Conservation (phyloP, 2,329 filamentous ascomycete species). For the Verticillium klebahnii region DNA sequence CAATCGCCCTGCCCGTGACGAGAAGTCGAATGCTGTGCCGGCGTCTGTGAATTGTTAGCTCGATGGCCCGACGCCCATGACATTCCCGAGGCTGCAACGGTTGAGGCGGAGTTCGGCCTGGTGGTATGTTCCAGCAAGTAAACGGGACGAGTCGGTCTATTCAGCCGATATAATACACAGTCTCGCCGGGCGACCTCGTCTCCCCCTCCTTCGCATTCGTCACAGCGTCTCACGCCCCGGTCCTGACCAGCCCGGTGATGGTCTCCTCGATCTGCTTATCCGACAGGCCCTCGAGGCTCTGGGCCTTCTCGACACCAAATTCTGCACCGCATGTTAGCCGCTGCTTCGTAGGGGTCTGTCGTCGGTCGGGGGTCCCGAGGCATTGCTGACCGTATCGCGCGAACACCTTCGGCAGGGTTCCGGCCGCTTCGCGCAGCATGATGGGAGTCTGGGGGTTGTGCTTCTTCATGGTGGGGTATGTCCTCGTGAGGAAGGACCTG, state of each 20-base stretch:
- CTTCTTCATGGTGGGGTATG: slow-evolving; percentile 99
- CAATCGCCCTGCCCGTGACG: not conserved
- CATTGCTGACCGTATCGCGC: slow-evolving; percentile 76
- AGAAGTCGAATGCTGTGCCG: not conserved
- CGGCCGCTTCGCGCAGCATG: slow-evolving; percentile 86
- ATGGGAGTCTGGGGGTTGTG: slow-evolving; percentile 94
- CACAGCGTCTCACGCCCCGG: slow-evolving; percentile 5
- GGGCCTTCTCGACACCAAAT: slow-evolving; percentile 52
- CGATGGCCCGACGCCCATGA: too few relatives aligned
- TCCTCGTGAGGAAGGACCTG: slow-evolving; percentile 83
- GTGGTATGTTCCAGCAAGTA: not conserved
- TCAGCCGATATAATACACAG: slow-evolving; percentile 3
- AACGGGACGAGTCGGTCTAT: not conserved
- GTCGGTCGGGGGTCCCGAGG: not conserved
- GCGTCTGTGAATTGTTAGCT: not conserved
- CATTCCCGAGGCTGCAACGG: too few relatives aligned
- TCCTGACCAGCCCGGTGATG: slow-evolving; percentile 50
- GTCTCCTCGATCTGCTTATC: slow-evolving; percentile 60
- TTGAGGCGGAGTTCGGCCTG: too few relatives aligned
- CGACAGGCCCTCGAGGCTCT: slow-evolving; percentile 53
- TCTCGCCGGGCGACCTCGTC: not conserved
- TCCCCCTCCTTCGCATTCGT: not conserved
- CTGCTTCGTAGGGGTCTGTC: not conserved
- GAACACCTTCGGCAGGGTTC: slow-evolving; percentile 80
- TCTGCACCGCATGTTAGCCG: slow-evolving; percentile 27